Evolutionary conservation across 2,329 filamentous ascomycete species (phyloP).

Genomic region (Lojkania enalia): DNA sequence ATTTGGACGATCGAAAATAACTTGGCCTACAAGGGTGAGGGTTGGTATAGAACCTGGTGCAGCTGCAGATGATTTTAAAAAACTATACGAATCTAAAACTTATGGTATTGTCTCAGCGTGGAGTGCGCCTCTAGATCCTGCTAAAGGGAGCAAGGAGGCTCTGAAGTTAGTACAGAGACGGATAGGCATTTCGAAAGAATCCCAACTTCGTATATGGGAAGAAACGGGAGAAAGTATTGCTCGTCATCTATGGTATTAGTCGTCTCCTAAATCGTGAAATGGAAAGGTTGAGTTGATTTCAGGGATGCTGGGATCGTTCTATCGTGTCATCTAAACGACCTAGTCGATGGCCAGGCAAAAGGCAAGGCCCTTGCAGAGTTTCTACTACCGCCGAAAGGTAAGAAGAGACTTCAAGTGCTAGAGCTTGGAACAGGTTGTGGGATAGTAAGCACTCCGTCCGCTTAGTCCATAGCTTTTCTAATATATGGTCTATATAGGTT

Average conservation of each 20-base stretch:
- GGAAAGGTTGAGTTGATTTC: no score
- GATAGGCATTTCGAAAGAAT: constrained; percentile 49
- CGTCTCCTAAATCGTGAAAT: neutral
- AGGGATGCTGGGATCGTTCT: constrained; percentile 65
- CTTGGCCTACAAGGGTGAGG: constrained; percentile 47
- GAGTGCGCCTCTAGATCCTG: constrained; percentile 53
- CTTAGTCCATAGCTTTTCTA: neutral
- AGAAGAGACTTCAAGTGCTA: constrained; percentile 49
- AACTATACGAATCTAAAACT: neutral
- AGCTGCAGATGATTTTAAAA: neutral
- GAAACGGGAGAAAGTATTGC: constrained; percentile 75
- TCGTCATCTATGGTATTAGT: constrained; percentile 67
- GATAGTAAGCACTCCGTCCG: constrained; percentile 52
- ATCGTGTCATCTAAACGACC: constrained; percentile 51
- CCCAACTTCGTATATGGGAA: constrained; percentile 61
- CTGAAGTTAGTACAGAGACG: constrained; percentile 60
- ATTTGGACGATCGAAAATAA: constrained; percentile 42
- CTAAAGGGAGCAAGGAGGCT: constrained; percentile 45
- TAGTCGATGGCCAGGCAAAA: constrained; percentile 1
- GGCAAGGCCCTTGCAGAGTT: constrained; percentile 31
- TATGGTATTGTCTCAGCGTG: constrained; percentile 60
- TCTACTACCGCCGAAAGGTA: constrained; percentile 5
- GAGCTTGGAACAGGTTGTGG: constrained; percentile 72
- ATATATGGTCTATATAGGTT: constrained; percentile 14
- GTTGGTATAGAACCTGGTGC: constrained; percentile 31